Percentiles rank a stretch among this genome's conserved stretches.
Conservation (phyloP, 2,329 filamentous ascomycete species). For the Hymenoscyphus salicellus region DNA sequence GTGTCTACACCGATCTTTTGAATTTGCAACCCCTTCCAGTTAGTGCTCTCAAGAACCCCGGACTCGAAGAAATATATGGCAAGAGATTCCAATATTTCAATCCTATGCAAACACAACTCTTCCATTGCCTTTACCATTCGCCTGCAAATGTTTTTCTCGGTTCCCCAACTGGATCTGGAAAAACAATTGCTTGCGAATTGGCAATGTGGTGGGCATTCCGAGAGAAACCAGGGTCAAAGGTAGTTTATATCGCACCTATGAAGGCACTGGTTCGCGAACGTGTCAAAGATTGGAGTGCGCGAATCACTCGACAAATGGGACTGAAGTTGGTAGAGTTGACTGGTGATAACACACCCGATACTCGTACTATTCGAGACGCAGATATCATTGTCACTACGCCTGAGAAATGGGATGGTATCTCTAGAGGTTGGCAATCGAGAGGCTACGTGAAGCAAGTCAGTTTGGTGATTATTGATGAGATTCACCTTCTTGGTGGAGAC, state of each 20-base stretch:
- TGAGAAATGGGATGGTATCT: conserved; percentile 99
- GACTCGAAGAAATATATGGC: conserved; percentile 82
- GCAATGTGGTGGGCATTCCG: conserved; percentile 99
- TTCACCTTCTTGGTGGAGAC: conserved; percentile 93
- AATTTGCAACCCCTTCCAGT: conserved; percentile 89
- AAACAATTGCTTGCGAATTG: conserved; percentile 91
- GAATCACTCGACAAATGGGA: conserved; percentile 78
- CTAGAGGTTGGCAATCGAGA: conserved; percentile 90
- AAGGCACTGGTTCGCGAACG: conserved; percentile 95
- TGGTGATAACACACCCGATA: conserved; percentile 96
- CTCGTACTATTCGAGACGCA: conserved; percentile 87
- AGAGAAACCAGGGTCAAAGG: conserved; percentile 89
- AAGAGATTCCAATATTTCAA: conserved; percentile 95
- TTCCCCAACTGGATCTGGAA: conserved; percentile 94
- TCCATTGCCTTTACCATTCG: conserved; percentile 94
- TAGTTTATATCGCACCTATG: conserved; percentile 99
- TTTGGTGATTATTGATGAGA: conserved; percentile 97
- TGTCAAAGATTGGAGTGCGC: conserved; percentile 88
- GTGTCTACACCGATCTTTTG: conserved; percentile 90
- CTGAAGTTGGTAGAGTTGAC: conserved; percentile 93
- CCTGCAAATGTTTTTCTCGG: conserved; percentile 87
- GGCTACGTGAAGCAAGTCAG: conserved; percentile 93
- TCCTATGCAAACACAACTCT: conserved; percentile 98
- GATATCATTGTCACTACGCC: conserved; percentile 98
- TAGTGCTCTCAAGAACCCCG: conserved; percentile 79